Base-by-base conservation (phyloP, 768 basidiomycete genomes). In the Leucosporidium yakuticum region DNA sequence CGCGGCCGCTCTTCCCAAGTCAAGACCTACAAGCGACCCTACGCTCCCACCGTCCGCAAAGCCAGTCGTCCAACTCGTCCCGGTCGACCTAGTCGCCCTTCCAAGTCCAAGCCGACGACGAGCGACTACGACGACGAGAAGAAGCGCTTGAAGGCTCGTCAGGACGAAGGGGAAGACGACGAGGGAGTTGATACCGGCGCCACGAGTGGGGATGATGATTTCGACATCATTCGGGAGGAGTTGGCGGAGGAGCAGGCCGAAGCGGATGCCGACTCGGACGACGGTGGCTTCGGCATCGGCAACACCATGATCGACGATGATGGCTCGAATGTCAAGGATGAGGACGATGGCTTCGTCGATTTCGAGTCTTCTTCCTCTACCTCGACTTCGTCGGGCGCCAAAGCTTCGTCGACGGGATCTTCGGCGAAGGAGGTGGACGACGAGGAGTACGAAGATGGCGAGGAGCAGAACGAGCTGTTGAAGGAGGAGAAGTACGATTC, bases 1-100 rank as follows among this genome's bases (percentile, higher is more conserved):
- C 55, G 67, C 15, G 68, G 68, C 12, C 65, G 62, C 1, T 69
- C 68, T 9, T 34, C 67, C 4, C 70, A 62, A 31, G 67, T 67
- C 68, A 62, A 65, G 39, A 25, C 64, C 19, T 48, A 44, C 69
- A 32, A 49, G 5, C 67, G 64, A 3, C 69, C 64, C 8, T 69
- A 65, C 59, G 29, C 57, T 19, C 68, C 64, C n/a, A 25, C 32
- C 31, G 21, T 44, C 39, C 39, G 39, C 39, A 44, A 44, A 15
- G 39, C 11, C 39, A 44, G 39, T 15, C 39, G 39, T 15, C 39
- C 39, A 8, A 12, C 39, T 44, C 39, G 39, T 15, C 39, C 39
- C 2, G 39, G 39, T 2, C 39, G 39, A 3, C 39, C 39, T 15
- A 44, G 17, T 15, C 39, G 39, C 39, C 39, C 39, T 44, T 51